Evolutionary conservation across 73 alveolate genomes (phyloP).

Genomic region (Stentor coeruleus): DNA sequence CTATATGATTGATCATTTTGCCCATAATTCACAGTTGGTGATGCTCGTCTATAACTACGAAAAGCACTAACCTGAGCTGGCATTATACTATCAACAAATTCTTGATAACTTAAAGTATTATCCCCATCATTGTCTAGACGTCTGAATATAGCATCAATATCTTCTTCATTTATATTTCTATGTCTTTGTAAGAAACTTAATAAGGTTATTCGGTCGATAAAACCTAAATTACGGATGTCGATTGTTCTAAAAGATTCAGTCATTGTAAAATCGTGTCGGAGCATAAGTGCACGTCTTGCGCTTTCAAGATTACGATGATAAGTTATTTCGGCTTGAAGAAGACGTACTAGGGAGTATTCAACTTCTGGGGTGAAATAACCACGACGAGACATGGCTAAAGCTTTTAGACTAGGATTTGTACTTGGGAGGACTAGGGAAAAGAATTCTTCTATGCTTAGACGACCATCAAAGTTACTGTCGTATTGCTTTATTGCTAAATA

Average conservation of each 20-base stretch:
- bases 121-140: slow-evolving; percentile 40
- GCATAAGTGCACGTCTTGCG: slow-evolving; percentile 29
- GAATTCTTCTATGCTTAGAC: not conserved
- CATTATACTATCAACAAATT: not conserved
- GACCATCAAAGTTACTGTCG: not conserved
- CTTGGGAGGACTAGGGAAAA: not conserved
- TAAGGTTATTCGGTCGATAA: slow-evolving; percentile 30
- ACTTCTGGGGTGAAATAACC: not conserved
- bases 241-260: slow-evolving; percentile 32
- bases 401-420: not conserved
- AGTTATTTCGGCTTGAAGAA: slow-evolving; percentile 29
- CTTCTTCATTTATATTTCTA: slow-evolving; percentile 28
- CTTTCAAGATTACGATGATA: slow-evolving; percentile 40
- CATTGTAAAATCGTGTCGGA: slow-evolving; percentile 29
- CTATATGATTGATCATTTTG: not conserved
- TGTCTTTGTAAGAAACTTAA: slow-evolving; percentile 28
- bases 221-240: slow-evolving; percentile 22
- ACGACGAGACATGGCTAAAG: not conserved
- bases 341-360: slow-evolving; percentile 24
- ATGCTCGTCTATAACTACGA: not conserved
- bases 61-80: slow-evolving; percentile 23
- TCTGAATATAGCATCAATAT: slow-evolving; percentile 40
- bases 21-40: not conserved
- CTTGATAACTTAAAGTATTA: slow-evolving; percentile 17
- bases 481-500: not conserved